Evolutionary conservation across 2,329 filamentous ascomycete genomes (phyloP).

Genomic region (Pleoardoris graminearum): DNA sequence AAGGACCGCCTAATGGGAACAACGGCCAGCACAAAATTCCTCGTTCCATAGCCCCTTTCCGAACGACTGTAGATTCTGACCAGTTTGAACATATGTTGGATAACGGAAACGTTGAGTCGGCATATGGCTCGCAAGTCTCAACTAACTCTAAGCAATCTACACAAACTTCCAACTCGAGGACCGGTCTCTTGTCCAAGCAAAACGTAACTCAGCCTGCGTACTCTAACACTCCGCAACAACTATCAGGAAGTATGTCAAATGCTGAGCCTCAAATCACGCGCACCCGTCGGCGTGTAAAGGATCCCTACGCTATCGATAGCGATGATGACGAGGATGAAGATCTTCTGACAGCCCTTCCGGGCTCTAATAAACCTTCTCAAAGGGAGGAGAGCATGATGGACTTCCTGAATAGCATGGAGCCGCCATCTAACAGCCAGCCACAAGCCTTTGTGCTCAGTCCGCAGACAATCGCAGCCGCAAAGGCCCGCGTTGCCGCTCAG

Average conservation of each 20-base stretch:
- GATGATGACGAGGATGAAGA: conserved; percentile 55
- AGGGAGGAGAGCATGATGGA: conserved; percentile 67
- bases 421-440: conserved; percentile 52
- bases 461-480: conserved; percentile 40
- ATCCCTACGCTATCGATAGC: conserved; percentile 89
- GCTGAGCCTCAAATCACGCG: conserved; percentile 64
- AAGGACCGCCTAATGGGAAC: conserved; percentile 69
- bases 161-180: conserved; percentile 74
- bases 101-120: conserved; percentile 38
- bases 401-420: conserved; percentile 71
- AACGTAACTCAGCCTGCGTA: conserved; percentile 42
- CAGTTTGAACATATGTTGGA: conserved; percentile 58
- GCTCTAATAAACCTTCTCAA: conserved; percentile 28
- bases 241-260: conserved; percentile 36
- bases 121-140: conserved; percentile 41
- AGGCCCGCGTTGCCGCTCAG: conserved; percentile 24
- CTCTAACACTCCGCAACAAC: conserved; percentile 41
- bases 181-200: conserved; percentile 61
- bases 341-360: conserved; percentile 52
- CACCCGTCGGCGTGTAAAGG: conserved; percentile 76
- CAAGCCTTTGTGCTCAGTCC: conserved; percentile 40
- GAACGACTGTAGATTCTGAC: conserved; percentile 83
- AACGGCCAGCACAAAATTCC: conserved; percentile 72
- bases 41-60: conserved; percentile 80
- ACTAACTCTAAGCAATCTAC: conserved; percentile 48